These are phyloP conservation scores for Plasmodium relictum DNA, from an alignment of 169 alveolate species.

Conservation along the genomic window DNA sequence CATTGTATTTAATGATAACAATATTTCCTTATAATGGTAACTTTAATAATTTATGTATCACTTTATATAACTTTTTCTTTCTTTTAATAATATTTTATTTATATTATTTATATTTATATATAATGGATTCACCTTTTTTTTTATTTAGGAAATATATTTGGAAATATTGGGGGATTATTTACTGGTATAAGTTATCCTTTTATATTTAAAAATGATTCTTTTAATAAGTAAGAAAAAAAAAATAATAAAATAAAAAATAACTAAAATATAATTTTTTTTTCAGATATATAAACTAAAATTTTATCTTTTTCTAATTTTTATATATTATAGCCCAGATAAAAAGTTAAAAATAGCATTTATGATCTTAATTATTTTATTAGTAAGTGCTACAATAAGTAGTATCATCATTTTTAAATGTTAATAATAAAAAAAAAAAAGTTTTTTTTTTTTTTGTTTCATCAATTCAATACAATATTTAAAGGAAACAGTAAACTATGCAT, in stretches of 20 bases:
- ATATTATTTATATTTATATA: neutral
- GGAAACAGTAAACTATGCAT: too few relatives aligned
- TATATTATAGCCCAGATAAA: slow-evolving; percentile 22
- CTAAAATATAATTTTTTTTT: neutral
- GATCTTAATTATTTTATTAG: slow-evolving; percentile 5
- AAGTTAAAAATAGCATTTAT: neutral
- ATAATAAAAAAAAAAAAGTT: neutral
- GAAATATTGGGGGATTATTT: slow-evolving; percentile 48
- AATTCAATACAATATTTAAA: too few relatives aligned
- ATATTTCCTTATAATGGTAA: slow-evolving; percentile 68
- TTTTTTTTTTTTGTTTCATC: slow-evolving; percentile 20
- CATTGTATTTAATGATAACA: slow-evolving; percentile 39
- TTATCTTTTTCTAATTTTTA: slow-evolving; percentile 1
- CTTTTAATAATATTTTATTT: too few relatives aligned
- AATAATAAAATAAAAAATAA: neutral
- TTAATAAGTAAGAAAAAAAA: slow-evolving; percentile 5
- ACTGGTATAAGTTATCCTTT: slow-evolving; percentile 56
- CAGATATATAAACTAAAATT: neutral
- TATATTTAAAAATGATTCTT: slow-evolving; percentile 17
- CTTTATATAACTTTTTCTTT: too few relatives aligned
- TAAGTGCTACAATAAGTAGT: slow-evolving; percentile 4
- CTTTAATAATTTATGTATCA: neutral
- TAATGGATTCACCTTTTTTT: neutral
- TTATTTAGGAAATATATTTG: slow-evolving; percentile 55
- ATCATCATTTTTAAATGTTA: slow-evolving; percentile 38